Evolutionary conservation across 768 basidiomycete genomes (phyloP).

Genomic region (Gloeophyllum trabeum): DNA sequence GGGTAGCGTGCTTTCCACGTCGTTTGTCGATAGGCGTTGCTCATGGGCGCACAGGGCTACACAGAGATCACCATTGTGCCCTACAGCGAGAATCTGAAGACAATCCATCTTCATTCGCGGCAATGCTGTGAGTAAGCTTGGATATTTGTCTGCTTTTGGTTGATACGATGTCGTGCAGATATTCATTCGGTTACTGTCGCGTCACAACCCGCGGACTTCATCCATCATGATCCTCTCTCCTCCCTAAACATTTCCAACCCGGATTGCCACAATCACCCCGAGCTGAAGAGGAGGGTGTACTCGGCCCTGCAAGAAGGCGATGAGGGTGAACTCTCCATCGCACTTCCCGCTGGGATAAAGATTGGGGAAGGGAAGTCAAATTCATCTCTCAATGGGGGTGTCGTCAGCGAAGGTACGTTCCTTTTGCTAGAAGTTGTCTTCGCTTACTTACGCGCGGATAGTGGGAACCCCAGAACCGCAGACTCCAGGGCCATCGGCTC

Average conservation of each 20-base stretch:
- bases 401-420: slow-evolving; percentile 47
- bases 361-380: too few species aligned
- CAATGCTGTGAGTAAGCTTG: slow-evolving; percentile 79
- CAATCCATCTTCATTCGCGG: slow-evolving; percentile 80
- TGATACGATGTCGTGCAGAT: slow-evolving; percentile 27
- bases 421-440: neutral
- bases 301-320: slow-evolving; percentile 84
- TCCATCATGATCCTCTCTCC: slow-evolving; percentile 64
- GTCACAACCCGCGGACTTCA: slow-evolving; percentile 65
- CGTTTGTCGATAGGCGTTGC: slow-evolving; percentile 9
- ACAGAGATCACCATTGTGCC: slow-evolving; percentile 89
- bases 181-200: slow-evolving; percentile 67
- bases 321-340: slow-evolving; percentile 90
- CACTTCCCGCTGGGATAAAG: too few species aligned
- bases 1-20: slow-evolving; percentile 35
- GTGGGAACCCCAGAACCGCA: slow-evolving; percentile 80
- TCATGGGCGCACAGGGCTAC: slow-evolving; percentile 77
- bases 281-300: slow-evolving; percentile 87
- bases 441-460: slow-evolving; percentile 4
- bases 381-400: too few species aligned
- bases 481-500: slow-evolving; percentile 36
- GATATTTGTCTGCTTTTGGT: slow-evolving; percentile 1
- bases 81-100: slow-evolving; percentile 64
- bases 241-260: slow-evolving; percentile 54
- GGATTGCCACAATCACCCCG: slow-evolving; percentile 84